Base-by-base conservation (phyloP, 305 asterid species). In the Withania somnifera region DNA sequence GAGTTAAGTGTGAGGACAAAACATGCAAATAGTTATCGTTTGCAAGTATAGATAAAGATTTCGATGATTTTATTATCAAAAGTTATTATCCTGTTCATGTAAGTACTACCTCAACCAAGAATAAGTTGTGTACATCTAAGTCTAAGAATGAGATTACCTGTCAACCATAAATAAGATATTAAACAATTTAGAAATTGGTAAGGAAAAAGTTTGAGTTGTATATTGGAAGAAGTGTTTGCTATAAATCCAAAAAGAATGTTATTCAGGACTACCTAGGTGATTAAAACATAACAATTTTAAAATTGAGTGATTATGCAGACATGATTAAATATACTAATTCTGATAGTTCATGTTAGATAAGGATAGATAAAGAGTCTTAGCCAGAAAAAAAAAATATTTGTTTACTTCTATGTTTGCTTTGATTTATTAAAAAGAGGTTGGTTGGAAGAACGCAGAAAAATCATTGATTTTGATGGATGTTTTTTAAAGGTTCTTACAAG, bases 181-280 rank as follows among this genome's bases (percentile, higher is more conserved):
- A 45, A 0, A 0, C 28, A 63, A 63, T 63, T 63, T 13, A 63
- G 38, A n/a, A 63, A 20, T 63, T 30, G 6, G 3, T 63, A 22
- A 30, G 45, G 15, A 13, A 13, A 19, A 63, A 3, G 10, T 1
- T 2, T 15, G 0, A 24, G 7, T 3, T 30, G 5, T 30, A 63
- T 63, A 24, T 15, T 14, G 45, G 14, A 63, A 63, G 13, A 17
- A 15, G 0, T 6, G 3, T 15, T 30, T 30, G 45, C 17, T 30
- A 10, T 10, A 22, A 2, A 3, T 0, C 1, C 20, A 57, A 10
- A 1, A 0, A 10, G 14, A 22, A 0, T 3, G 10, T 22, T 11
- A 11, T 57, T 13, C 3, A 57, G 66, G 8, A 57, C 17, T 57
- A 10, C 7, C 3, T 57, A 4, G 3, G 32, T 22, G 0, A 57